Conservation (phyloP, 208 protist species). For the Crithidia mellificae region DNA sequence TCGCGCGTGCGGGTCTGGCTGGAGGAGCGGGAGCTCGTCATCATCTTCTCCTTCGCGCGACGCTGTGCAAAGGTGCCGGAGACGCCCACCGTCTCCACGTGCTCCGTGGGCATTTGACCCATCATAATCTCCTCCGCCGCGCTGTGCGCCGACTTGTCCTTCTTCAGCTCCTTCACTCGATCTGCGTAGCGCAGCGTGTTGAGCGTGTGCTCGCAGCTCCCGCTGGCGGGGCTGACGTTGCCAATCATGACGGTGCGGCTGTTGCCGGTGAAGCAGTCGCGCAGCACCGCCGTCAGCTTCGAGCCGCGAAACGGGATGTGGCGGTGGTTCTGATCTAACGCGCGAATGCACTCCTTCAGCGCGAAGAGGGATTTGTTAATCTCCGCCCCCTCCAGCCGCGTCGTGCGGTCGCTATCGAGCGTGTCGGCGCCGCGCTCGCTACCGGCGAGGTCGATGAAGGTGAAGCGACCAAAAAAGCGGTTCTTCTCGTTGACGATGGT, state of each 20-base stretch:
- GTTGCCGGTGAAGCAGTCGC: conserved; percentile 90
- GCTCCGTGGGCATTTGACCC: conserved; percentile 88
- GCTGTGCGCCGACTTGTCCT: conserved; percentile 76
- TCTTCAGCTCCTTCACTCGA: conserved; percentile 93
- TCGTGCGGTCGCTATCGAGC: conserved; percentile 72
- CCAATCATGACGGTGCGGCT: conserved; percentile 95
- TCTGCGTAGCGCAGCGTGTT: conserved; percentile 88
- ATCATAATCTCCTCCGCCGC: conserved; percentile 93
- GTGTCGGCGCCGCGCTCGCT: conserved; percentile 87
- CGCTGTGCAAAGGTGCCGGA: conserved; percentile 77
- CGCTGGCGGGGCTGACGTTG: conserved; percentile 86
- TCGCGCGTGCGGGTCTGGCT: conserved; percentile 68
- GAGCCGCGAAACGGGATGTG: conserved; percentile 94
- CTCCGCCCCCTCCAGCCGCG: conserved; percentile 83
- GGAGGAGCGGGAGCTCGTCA: conserved; percentile 43
- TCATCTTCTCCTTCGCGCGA: conserved; percentile 72
- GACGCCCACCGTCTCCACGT: conserved; percentile 81
- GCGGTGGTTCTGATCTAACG: conserved; percentile 76
- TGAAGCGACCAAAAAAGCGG: conserved; percentile 90
- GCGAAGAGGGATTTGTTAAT: conserved; percentile 93
- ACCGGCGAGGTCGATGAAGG: conserved; percentile 94
- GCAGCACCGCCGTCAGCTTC: conserved; percentile 93
- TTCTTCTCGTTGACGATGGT: conserved; percentile 80
- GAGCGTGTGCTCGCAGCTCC: conserved; percentile 83
- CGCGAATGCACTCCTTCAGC: conserved; percentile 89